phyloP scores from a whole-genome alignment of 495 filamentous ascomycete genomes.

The Penicillium fimorum region DNA sequence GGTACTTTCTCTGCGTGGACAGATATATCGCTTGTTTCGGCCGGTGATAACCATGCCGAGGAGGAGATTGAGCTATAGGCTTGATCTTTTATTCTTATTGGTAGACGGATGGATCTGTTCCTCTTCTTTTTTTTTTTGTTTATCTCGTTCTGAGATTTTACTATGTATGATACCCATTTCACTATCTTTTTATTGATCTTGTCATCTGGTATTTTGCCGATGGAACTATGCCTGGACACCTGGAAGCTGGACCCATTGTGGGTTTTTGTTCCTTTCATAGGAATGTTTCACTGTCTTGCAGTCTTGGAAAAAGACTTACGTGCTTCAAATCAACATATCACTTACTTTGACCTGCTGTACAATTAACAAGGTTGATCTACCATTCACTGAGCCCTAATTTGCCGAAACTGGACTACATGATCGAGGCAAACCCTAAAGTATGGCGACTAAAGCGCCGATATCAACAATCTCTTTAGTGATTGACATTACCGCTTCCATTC shows the following conservation, averaged over 20 bases:
- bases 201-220: neutral
- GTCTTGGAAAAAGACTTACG: neutral
- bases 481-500: neutral
- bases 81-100: neutral
- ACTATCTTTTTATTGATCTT: neutral
- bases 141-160: neutral
- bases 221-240: neutral
- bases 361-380: neutral
- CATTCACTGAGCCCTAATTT: neutral
- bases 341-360: neutral
- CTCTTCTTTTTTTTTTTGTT: neutral
- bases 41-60: constrained; percentile 46
- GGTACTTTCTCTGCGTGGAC: constrained; percentile 44
- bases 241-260: neutral
- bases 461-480: neutral
- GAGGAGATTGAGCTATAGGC: constrained; percentile 50
- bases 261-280: neutral
- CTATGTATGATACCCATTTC: neutral
- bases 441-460: neutral
- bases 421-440: neutral
- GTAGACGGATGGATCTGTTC: neutral
- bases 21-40: constrained; percentile 45
- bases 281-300: neutral
- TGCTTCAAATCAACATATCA: neutral
- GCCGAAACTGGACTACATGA: neutral